Conservation (phyloP, 1,284 basidiomycete species). For the Cryptococcus maquisensis region DNA sequence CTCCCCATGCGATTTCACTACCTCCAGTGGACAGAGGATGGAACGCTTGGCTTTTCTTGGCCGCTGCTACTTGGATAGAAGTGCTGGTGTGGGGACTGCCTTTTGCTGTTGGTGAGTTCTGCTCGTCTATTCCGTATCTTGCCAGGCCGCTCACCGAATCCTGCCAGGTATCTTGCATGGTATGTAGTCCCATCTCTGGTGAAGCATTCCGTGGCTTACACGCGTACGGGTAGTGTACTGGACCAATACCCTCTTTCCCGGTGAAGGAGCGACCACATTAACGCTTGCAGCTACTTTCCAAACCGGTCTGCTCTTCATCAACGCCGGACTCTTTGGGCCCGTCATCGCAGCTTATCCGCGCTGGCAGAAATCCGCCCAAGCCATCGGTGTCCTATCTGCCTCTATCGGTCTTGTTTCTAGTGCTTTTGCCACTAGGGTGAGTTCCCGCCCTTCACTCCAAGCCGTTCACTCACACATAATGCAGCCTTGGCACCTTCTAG, state of each 20-base stretch:
- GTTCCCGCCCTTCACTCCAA: background rate
- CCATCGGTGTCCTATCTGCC: constrained; percentile 28
- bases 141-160: too few relatives aligned
- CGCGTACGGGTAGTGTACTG: constrained; percentile 36
- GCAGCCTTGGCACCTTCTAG: constrained; percentile 42
- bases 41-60: constrained; percentile 44
- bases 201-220: too few relatives aligned
- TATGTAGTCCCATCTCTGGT: too few relatives aligned
- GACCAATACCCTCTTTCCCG: constrained; percentile 38
- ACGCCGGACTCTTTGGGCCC: constrained; percentile 36
- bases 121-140: background rate
- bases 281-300: constrained; percentile 45
- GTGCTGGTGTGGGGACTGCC: constrained; percentile 44
- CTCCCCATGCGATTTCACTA: constrained; percentile 12
- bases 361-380: constrained; percentile 26
- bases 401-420: constrained; percentile 25
- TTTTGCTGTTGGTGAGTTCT: constrained; percentile 43
- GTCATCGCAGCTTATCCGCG: constrained; percentile 36
- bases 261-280: constrained; percentile 30
- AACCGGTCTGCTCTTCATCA: constrained; percentile 44
- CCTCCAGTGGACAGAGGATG: constrained; percentile 42
- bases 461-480: background rate
- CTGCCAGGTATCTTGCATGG: too few relatives aligned
- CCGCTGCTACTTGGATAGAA: constrained; percentile 41
- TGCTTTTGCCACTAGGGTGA: constrained; percentile 39